These are phyloP conservation scores for Trichophyton verrucosum DNA, from an alignment of 2,329 filamentous ascomycete genomes.

Conservation along the genomic window DNA sequence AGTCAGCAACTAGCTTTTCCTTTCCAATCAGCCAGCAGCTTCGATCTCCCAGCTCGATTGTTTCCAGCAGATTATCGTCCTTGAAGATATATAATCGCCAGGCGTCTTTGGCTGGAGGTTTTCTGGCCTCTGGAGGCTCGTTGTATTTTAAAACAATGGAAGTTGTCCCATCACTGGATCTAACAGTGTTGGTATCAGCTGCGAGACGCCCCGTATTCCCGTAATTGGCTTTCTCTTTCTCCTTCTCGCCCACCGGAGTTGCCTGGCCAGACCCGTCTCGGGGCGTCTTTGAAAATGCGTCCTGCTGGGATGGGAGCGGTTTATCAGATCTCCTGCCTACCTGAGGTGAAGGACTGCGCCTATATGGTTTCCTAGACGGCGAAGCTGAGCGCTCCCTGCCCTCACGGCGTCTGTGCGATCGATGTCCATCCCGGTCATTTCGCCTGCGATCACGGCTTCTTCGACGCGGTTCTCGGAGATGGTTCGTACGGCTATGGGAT, in stretches of 20 bases:
- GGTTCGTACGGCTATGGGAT: constrained; percentile 18
- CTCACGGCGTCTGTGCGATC: constrained; percentile 11
- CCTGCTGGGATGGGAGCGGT: constrained; percentile 36
- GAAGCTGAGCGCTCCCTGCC: neutral
- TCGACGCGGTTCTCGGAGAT: constrained; percentile 19
- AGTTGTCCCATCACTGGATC: constrained; percentile 43
- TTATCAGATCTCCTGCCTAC: constrained; percentile 24
- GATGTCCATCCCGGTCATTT: constrained; percentile 17
- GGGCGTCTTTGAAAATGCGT: constrained; percentile 29
- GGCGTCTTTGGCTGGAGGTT: constrained; percentile 61
- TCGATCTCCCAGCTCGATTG: constrained; percentile 59
- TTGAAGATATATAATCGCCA: constrained; percentile 97
- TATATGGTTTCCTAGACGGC: constrained; percentile 1
- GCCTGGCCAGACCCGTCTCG: constrained; percentile 18
- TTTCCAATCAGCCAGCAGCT: constrained; percentile 88
- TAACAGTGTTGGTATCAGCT: constrained; percentile 73
- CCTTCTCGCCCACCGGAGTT: constrained; percentile 28
- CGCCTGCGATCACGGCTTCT: constrained; percentile 19
- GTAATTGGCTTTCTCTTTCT: constrained; percentile 84
- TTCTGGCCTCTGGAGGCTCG: constrained; percentile 84
- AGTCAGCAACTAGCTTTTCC: constrained; percentile 67
- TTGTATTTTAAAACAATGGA: constrained; percentile 85
- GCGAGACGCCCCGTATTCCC: constrained; percentile 68
- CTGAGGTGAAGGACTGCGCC: constrained; percentile 19
- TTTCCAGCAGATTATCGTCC: constrained; percentile 64